A percentile compares a stretch with the other conserved stretches of the same genome.
These are phyloP conservation scores for Rubia yunnanensis DNA, from an alignment of 257 asterid genomes.

Conservation along the genomic window DNA sequence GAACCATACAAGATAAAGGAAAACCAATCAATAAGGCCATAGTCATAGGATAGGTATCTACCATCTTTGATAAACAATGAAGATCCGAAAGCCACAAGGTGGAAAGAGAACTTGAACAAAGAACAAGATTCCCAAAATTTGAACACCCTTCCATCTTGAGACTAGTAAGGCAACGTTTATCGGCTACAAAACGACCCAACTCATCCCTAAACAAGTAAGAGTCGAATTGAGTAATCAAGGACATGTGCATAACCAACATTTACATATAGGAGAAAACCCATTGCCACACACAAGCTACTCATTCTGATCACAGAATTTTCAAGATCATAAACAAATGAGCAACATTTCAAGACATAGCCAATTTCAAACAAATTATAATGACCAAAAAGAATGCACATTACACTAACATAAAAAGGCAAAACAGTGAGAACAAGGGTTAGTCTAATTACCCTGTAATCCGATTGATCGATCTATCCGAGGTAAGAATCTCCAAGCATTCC, in stretches of 20 bases:
- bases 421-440: neutral
- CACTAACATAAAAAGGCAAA: neutral
- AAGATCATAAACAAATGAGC: neutral
- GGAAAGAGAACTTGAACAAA: conserved; percentile 62
- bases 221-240: neutral
- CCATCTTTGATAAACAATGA: conserved; percentile 73
- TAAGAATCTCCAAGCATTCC: conserved; percentile 67
- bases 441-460: conserved; percentile 72
- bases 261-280: neutral
- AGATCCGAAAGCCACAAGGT: conserved; percentile 86
- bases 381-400: neutral
- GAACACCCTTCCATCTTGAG: conserved; percentile 98
- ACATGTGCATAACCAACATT: neutral
- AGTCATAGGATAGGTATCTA: conserved; percentile 13
- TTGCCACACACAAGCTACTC: neutral
- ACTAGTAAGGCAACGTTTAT: conserved; percentile 61
- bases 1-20: neutral
- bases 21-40: neutral
- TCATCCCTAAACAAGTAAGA: conserved; percentile 60
- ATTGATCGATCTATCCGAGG: conserved; percentile 49
- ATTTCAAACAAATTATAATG: neutral
- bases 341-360: neutral
- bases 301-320: neutral
- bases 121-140: conserved; percentile 57
- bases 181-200: conserved; percentile 72